phyloP scores from a whole-genome alignment of 2,329 filamentous ascomycete species.

The Fusarium pseudonygamai region DNA sequence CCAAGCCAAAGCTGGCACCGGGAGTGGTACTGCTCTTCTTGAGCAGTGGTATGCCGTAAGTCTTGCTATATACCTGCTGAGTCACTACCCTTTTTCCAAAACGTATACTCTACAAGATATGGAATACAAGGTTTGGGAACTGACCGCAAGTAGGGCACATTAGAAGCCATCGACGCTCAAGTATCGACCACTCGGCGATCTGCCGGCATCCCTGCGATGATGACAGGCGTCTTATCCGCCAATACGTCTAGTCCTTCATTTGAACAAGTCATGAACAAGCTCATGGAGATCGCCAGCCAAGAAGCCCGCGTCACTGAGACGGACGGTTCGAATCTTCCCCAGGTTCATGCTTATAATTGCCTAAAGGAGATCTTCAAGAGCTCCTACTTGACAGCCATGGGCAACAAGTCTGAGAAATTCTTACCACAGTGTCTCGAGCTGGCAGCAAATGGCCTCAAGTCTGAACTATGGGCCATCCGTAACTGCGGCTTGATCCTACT shows the following conservation, averaged over 20 bases:
- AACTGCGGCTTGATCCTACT: conserved; percentile 94
- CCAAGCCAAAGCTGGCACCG: conserved; percentile 41
- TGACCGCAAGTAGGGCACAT: conserved; percentile 60
- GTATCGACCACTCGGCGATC: conserved; percentile 88
- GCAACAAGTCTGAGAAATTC: conserved; percentile 76
- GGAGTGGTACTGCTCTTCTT: conserved; percentile 57
- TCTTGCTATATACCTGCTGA: neutral
- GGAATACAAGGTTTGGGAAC: neutral
- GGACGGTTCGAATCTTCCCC: conserved; percentile 76
- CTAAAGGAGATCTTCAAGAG: conserved; percentile 92
- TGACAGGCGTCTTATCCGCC: conserved; percentile 81
- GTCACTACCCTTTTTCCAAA: neutral
- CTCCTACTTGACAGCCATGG: conserved; percentile 76
- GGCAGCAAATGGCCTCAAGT: conserved; percentile 82
- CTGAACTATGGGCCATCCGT: conserved; percentile 89
- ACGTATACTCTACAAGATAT: neutral
- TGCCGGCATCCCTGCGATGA: conserved; percentile 87
- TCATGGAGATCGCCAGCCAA: conserved; percentile 67
- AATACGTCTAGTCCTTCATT: conserved; percentile 70
- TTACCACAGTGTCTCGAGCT: conserved; percentile 79
- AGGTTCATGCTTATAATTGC: conserved; percentile 95
- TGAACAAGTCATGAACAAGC: conserved; percentile 68
- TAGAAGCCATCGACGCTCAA: conserved; percentile 77
- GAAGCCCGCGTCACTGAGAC: conserved; percentile 64
- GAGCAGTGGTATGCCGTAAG: conserved; percentile 75